A percentile compares a stretch with the other conserved stretches of the same genome.
phyloP scores from a whole-genome alignment of 2,329 filamentous ascomycete genomes.

The Neofusicoccum ribis region DNA sequence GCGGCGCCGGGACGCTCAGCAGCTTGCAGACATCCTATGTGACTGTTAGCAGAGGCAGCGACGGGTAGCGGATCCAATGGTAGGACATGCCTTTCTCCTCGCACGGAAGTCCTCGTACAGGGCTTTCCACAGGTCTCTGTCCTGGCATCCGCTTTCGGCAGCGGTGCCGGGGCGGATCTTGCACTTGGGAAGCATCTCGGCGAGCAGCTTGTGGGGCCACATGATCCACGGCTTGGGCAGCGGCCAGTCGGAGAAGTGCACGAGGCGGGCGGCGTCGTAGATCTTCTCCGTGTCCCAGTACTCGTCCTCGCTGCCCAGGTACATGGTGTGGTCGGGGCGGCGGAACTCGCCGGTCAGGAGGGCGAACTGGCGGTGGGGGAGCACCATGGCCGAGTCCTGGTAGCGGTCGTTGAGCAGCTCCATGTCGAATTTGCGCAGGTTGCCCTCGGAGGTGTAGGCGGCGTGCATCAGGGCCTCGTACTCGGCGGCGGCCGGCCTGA shows the following conservation, averaged over 20 bases:
- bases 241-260: conserved; percentile 74
- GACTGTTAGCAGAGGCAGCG: not conserved
- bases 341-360: conserved; percentile 66
- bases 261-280: conserved; percentile 62
- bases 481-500: conserved; percentile 59
- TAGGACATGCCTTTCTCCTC: conserved; percentile 32
- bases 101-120: conserved; percentile 48
- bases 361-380: conserved; percentile 65
- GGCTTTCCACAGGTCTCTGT: conserved; percentile 46
- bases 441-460: conserved; percentile 27
- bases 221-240: conserved; percentile 65
- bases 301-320: conserved; percentile 54
- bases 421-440: conserved; percentile 60
- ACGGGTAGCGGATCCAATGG: not conserved
- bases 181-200: conserved; percentile 49
- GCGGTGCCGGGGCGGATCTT: conserved; percentile 26
- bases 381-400: conserved; percentile 56
- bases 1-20: conserved; percentile 40
- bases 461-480: conserved; percentile 39
- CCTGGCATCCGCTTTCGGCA: conserved; percentile 34
- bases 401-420: conserved; percentile 67
- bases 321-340: conserved; percentile 51
- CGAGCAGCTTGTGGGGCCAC: conserved; percentile 43
- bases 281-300: conserved; percentile 60
- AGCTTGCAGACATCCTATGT: conserved; percentile 38